phyloP scores from a whole-genome alignment of 768 basidiomycete species.

The Tubosaeta brunneosetosa region DNA sequence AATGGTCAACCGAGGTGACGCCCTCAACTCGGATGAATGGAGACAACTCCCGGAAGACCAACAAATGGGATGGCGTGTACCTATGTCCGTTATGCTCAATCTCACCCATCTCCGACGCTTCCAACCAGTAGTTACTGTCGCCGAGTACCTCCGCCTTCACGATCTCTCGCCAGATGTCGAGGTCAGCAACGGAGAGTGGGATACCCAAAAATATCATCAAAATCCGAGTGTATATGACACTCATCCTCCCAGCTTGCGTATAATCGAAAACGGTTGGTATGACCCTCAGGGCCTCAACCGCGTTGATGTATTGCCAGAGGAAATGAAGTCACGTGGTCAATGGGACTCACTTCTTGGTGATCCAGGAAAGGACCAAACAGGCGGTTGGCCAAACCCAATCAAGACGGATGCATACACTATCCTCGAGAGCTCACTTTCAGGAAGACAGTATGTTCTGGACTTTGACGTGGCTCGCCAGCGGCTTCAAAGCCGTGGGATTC shows the following conservation, averaged over 20 bases:
- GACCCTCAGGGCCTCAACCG: constrained; percentile 35
- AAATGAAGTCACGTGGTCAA: constrained; percentile 30
- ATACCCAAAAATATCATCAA: constrained; percentile 31
- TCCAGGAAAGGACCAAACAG: constrained; percentile 10
- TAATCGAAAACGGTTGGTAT: constrained; percentile 39
- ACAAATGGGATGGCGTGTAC: constrained; percentile 35
- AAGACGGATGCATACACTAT: constrained; percentile 17
- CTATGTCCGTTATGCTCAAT: constrained; percentile 39
- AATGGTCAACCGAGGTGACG: constrained; percentile 45
- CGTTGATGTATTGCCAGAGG: constrained; percentile 34
- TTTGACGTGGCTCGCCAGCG: constrained; percentile 22
- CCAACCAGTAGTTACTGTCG: constrained; percentile 38
- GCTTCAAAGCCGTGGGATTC: constrained; percentile 13
- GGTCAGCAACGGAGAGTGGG: constrained; percentile 37
- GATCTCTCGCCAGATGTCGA: constrained; percentile 32
- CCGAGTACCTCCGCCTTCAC: constrained; percentile 42
- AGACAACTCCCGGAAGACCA: constrained; percentile 33
- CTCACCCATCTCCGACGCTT: constrained; percentile 35
- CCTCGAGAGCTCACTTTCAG: constrained; percentile 17
- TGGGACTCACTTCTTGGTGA: constrained; percentile 21
- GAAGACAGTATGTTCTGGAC: constrained; percentile 16
- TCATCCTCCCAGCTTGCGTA: constrained; percentile 25
- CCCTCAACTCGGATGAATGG: constrained; percentile 40
- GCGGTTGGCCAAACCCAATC: constrained; percentile 21
- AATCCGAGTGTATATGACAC: constrained; percentile 26